Evolutionary conservation across 1,139 yeast species (phyloP).

Genomic region (Hansenula lynferdii): DNA sequence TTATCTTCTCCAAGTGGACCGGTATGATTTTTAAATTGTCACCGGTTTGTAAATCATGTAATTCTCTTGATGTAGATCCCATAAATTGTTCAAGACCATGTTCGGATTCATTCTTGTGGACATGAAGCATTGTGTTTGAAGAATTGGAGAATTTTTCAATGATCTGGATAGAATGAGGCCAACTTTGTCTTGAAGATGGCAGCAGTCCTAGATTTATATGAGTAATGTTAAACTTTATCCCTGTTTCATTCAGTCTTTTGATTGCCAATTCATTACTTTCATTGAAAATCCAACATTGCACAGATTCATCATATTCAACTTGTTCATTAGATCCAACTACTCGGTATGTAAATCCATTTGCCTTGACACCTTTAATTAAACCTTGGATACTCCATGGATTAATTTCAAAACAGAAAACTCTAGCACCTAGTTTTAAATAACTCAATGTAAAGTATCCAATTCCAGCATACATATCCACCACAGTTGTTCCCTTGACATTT

Average conservation of each 20-base stretch:
- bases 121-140: no score
- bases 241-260: slow-evolving; percentile 31
- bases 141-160: slow-evolving; percentile 73
- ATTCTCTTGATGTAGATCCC: slow-evolving; percentile 8
- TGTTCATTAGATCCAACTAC: slow-evolving; percentile 30
- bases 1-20: slow-evolving; percentile 46
- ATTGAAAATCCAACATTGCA: slow-evolving; percentile 42
- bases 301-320: slow-evolving; percentile 24
- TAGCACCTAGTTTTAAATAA: slow-evolving; percentile 55
- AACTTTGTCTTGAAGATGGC: slow-evolving; percentile 62
- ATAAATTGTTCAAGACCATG: slow-evolving; percentile 36
- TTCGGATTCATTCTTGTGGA: no score
- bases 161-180: slow-evolving; percentile 56
- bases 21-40: slow-evolving; percentile 7
- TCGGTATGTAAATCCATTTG: slow-evolving; percentile 38
- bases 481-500: slow-evolving; percentile 34
- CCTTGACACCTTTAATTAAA: slow-evolving; percentile 46
- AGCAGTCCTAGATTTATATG: slow-evolving; percentile 78
- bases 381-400: slow-evolving; percentile 87
- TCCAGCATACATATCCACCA: slow-evolving; percentile 76
- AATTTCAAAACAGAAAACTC: slow-evolving; percentile 73
- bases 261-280: slow-evolving; percentile 57
- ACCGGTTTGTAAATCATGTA: slow-evolving; percentile 5
- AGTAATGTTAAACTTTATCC: slow-evolving; percentile 27
- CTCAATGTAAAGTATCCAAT: slow-evolving; percentile 82